phyloP scores from a whole-genome alignment of 2,329 filamentous ascomycete species.

The Diplocarpon mali region DNA sequence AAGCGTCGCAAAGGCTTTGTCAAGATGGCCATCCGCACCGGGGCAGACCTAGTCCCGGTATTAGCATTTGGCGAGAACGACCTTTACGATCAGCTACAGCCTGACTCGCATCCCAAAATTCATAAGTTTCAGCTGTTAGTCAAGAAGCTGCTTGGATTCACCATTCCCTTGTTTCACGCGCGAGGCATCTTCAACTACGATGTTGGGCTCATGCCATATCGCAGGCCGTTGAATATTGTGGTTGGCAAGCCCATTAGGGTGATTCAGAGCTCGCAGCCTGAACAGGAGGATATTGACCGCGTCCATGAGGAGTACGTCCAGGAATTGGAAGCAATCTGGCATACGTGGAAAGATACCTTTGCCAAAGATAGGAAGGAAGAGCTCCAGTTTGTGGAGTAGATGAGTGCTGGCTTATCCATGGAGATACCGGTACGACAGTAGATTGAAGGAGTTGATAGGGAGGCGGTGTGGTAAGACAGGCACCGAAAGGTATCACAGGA shows the following conservation, averaged over 20 bases:
- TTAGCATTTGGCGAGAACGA: slow-evolving; percentile 94
- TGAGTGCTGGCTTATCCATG: not conserved
- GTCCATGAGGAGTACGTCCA: slow-evolving; percentile 69
- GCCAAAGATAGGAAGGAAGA: slow-evolving; percentile 51
- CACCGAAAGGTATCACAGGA: not conserved
- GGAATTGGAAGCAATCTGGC: slow-evolving; percentile 64
- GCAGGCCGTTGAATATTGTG: slow-evolving; percentile 77
- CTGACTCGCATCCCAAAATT: slow-evolving; percentile 65
- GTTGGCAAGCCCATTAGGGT: slow-evolving; percentile 75
- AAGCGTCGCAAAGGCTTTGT: slow-evolving; percentile 83
- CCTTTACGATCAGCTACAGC: slow-evolving; percentile 80
- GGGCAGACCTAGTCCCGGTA: slow-evolving; percentile 89
- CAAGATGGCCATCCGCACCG: slow-evolving; percentile 81
- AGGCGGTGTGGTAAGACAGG: not conserved
- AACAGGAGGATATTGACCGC: slow-evolving; percentile 65
- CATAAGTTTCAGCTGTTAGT: slow-evolving; percentile 73
- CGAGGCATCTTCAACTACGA: slow-evolving; percentile 96
- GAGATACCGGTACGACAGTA: not conserved
- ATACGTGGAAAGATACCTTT: slow-evolving; percentile 69
- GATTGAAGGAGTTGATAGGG: not conserved
- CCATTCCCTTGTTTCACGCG: slow-evolving; percentile 80
- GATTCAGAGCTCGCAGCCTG: slow-evolving; percentile 48
- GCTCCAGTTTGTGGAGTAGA: slow-evolving; percentile 51
- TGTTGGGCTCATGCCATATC: slow-evolving; percentile 90
- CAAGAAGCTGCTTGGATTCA: slow-evolving; percentile 84